Conservation (phyloP, 495 filamentous ascomycete species). For the Aspergillus sclerotioniger region DNA sequence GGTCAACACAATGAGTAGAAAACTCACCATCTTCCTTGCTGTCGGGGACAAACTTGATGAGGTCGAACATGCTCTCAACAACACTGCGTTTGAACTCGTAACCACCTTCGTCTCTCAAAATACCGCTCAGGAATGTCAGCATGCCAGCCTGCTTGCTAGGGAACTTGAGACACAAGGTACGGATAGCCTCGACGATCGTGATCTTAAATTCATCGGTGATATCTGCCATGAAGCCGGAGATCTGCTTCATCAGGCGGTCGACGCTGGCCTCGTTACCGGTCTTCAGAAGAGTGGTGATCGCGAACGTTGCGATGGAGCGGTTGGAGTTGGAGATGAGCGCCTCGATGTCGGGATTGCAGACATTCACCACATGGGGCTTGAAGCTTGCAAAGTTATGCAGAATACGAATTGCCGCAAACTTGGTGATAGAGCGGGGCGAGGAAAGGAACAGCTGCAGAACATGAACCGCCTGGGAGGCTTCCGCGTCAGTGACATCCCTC, state of each 20-base stretch:
- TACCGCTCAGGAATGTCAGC: slow-evolving; percentile 92
- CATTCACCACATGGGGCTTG: slow-evolving; percentile 86
- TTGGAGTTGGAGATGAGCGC: slow-evolving; percentile 93
- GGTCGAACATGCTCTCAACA: slow-evolving; percentile 98
- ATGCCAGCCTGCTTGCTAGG: slow-evolving; percentile 97
- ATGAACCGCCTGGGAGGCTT: slow-evolving; percentile 90
- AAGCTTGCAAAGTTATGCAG: slow-evolving; percentile 93
- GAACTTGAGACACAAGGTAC: slow-evolving; percentile 95
- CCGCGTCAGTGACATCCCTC: slow-evolving; percentile 86
- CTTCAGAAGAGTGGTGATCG: slow-evolving; percentile 96
- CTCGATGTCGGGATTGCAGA: slow-evolving; percentile 97
- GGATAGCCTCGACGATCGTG: slow-evolving; percentile 96
- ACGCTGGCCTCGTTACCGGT: slow-evolving; percentile 97
- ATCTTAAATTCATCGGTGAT: slow-evolving; percentile 99
- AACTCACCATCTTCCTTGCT: slow-evolving; percentile 83
- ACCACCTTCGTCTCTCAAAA: slow-evolving; percentile 92
- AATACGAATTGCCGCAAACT: slow-evolving; percentile 96
- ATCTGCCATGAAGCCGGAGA: slow-evolving; percentile 94
- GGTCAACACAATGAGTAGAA: not conserved
- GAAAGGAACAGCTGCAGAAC: slow-evolving; percentile 94
- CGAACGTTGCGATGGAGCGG: slow-evolving; percentile 95
- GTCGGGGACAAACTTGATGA: slow-evolving; percentile 98
- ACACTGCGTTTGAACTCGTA: slow-evolving; percentile 98
- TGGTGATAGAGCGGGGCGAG: slow-evolving; percentile 93
- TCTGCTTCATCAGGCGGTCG: slow-evolving; percentile 97